Evolutionary conservation across 2,329 filamentous ascomycete genomes (phyloP), one percentile per base, ranked within the genome.

Genomic region (Dothideomycetidae sp.): DNA sequence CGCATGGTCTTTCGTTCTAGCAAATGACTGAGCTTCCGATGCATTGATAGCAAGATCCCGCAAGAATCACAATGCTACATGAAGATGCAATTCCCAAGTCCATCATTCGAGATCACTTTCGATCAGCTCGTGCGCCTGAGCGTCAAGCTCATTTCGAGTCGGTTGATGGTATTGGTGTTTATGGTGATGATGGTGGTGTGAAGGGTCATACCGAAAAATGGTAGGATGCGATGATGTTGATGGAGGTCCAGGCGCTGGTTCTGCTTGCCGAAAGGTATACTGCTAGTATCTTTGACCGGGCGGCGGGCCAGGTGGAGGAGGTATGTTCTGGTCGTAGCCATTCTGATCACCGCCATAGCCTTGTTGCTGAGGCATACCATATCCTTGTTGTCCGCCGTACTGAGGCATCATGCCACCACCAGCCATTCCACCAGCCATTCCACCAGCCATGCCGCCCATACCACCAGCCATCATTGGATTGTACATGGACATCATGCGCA

Each of bases 221-320:
- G n/a, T n/a, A 13, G 29, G 14, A 14, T 21, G 21, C 12, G n/a
- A n/a, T 29, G 26, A 14, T 37, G 15, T 10, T 31, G 35, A n/a
- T 29, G 35, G 15, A 11, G 28, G 10, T 18, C 5, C 5, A 31
- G 36, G 9, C 29, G 12, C 12, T 29, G 30, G 15, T 21, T 12
- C 18, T 10, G 11, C 3, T 9, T n/a, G 10, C 33, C 16, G 18
- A 29, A 29, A 13, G 10, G 14, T 16, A 19, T 31, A 26, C 28
- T 38, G 28, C 36, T 35, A 44, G 29, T 42, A 42, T 19, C 40
- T 33, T 14, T 41, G 29, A 2, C 49, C 45, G 10, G 51, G 48
- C 11, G 48, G 44, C 2, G 57, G 57, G 46, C 59, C 58, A 5
- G 58, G 58, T 7, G 58, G 58, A 21, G 58, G 58, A 28, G 58